Evolutionary conservation across 768 basidiomycete species (phyloP).

Genomic region (Tulasnella sp.): DNA sequence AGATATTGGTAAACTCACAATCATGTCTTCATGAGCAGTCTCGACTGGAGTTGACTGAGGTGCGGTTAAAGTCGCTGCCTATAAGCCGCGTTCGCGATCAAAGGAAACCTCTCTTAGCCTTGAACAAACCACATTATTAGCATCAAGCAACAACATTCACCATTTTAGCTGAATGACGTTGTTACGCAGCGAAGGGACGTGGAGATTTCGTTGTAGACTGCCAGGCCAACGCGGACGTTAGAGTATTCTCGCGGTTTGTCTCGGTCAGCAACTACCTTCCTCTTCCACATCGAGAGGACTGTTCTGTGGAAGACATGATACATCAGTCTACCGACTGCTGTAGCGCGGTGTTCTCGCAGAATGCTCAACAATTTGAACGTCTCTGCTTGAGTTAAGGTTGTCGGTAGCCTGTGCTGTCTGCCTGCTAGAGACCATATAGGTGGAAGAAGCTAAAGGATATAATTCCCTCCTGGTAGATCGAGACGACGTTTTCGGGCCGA

Average conservation of each 20-base stretch:
- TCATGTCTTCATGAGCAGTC: slow-evolving; percentile 98
- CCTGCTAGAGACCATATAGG: too few species aligned
- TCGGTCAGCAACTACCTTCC: background rate
- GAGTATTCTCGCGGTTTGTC: background rate
- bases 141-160: background rate
- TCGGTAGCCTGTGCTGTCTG: too few species aligned
- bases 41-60: slow-evolving; percentile 78
- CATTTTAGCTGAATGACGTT: background rate
- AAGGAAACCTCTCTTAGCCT: background rate
- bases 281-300: background rate
- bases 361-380: too few species aligned
- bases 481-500: too few species aligned
- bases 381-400: too few species aligned
- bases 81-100: background rate
- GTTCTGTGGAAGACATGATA: background rate
- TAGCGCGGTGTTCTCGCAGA: too few species aligned
- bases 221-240: slow-evolving; percentile 1
- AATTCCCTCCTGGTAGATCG: too few species aligned
- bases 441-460: too few species aligned
- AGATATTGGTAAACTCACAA: slow-evolving; percentile 54
- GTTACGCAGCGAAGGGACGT: background rate
- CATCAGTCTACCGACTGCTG: background rate
- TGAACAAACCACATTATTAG: background rate
- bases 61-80: slow-evolving; percentile 11
- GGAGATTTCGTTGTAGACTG: slow-evolving; percentile 6